Conservation (phyloP, 805 yeast genomes). For the Isabelozyma heimii region DNA sequence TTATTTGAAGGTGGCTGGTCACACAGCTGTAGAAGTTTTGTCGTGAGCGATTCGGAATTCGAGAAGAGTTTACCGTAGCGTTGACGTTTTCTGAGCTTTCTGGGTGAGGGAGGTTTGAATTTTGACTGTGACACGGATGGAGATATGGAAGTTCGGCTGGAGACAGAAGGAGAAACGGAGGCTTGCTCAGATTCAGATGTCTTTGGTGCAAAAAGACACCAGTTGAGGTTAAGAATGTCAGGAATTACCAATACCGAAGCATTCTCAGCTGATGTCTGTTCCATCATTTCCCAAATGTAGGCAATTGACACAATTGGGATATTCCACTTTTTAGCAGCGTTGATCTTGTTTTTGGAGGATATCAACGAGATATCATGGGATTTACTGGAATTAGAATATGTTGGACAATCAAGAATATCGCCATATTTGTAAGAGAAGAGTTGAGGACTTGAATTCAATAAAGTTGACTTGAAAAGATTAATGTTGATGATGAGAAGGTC, state of each 20-base stretch:
- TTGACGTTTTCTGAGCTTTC: constrained; percentile 39
- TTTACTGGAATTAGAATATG: constrained; percentile 23
- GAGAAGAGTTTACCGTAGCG: constrained; percentile 51
- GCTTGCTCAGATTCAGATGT: constrained; percentile 16
- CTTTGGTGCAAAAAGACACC: constrained; percentile 58
- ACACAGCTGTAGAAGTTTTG: not conserved
- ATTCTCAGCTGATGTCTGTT: constrained; percentile 20
- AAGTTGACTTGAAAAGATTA: constrained; percentile 39
- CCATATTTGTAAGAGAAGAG: constrained; percentile 35
- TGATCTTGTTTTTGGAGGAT: constrained; percentile 52
- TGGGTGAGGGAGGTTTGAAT: constrained; percentile 53
- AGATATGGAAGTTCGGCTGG: not conserved
- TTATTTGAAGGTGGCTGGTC: too few relatives aligned
- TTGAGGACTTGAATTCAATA: constrained; percentile 37
- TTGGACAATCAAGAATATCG: constrained; percentile 35
- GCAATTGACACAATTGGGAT: constrained; percentile 59
- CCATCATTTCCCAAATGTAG: constrained; percentile 51
- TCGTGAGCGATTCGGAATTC: constrained; percentile 8
- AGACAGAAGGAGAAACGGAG: not conserved
- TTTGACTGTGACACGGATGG: constrained; percentile 9
- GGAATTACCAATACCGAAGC: constrained; percentile 23
- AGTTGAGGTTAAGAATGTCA: constrained; percentile 41
- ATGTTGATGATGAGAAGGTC: constrained; percentile 59
- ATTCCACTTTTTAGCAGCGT: constrained; percentile 55
- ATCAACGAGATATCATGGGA: constrained; percentile 30